These are phyloP conservation scores for Xanthoceras sorbifolium DNA, from an alignment of 345 rosid species.

Conservation along the genomic window DNA sequence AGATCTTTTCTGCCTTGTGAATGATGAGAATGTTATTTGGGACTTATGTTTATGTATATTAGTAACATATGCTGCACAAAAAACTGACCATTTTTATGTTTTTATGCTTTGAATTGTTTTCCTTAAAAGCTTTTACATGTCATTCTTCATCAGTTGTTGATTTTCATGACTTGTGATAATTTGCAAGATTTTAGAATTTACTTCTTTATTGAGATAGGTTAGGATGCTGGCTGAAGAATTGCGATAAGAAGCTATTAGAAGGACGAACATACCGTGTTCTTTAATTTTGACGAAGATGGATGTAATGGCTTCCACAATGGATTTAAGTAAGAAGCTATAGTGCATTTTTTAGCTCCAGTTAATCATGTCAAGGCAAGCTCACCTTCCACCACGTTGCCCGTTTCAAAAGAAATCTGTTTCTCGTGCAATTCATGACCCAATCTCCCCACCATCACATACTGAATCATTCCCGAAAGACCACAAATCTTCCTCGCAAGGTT, in stretches of 20 bases:
- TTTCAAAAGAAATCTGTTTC: constrained; percentile 51
- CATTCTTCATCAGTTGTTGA: background rate
- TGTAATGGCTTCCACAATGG: constrained; percentile 9
- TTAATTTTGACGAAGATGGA: constrained; percentile 1
- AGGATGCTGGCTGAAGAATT: constrained; percentile 30
- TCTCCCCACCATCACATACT: constrained; percentile 30
- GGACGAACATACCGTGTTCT: constrained; percentile 6
- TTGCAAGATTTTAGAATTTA: background rate
- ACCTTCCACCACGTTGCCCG: constrained; percentile 74
- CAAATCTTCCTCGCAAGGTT: constrained; percentile 49
- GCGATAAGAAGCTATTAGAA: background rate
- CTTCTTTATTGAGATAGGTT: constrained; percentile 27
- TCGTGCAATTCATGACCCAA: constrained; percentile 33
- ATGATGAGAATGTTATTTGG: background rate
- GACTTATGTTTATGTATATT: background rate
- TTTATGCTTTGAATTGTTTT: background rate
- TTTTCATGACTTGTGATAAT: constrained; percentile 7
- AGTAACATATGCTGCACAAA: background rate
- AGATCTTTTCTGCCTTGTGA: too few species aligned
- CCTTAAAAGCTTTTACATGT: background rate
- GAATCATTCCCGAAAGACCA: constrained; percentile 38
- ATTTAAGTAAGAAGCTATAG: constrained; percentile 11
- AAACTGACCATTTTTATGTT: background rate
- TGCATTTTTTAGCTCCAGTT: background rate
- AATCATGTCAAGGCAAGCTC: constrained; percentile 72